phyloP scores from a whole-genome alignment of 164 flowering plant genomes.

The Litsea cubeba region DNA sequence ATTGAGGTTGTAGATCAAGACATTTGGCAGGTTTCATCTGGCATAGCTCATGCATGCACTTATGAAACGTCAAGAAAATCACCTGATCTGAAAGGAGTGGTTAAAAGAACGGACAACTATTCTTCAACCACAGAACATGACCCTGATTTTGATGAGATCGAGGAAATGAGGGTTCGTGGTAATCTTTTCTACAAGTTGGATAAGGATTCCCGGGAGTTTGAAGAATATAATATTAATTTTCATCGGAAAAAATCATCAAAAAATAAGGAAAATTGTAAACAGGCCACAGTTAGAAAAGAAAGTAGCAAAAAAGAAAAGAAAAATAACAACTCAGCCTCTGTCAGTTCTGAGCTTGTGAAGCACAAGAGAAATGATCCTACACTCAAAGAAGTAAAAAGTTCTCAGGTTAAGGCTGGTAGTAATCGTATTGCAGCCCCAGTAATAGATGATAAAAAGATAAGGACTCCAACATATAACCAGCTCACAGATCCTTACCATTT shows the following conservation, averaged over 20 bases:
- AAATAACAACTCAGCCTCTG: constrained; percentile 16
- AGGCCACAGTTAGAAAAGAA: constrained; percentile 17
- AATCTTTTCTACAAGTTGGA: constrained; percentile 73
- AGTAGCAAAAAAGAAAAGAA: constrained; percentile 24
- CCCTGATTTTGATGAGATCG: constrained; percentile 66
- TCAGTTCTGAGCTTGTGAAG: constrained; percentile 13
- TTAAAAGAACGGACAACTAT: constrained; percentile 15
- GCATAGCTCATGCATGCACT: constrained; percentile 48
- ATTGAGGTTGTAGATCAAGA: constrained; percentile 66
- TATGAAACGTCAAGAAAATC: constrained; percentile 1
- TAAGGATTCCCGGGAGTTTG: constrained; percentile 67
- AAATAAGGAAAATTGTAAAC: constrained; percentile 17
- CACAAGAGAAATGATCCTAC: constrained; percentile 6
- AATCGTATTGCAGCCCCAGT: neutral
- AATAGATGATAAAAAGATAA: constrained; percentile 30
- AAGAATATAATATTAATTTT: constrained; percentile 64
- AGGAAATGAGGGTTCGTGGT: constrained; percentile 75
- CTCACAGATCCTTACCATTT: constrained; percentile 81
- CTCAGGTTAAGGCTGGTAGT: neutral
- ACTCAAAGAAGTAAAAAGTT: neutral
- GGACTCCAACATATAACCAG: constrained; percentile 71
- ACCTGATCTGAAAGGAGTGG: constrained; percentile 10
- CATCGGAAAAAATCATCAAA: constrained; percentile 42
- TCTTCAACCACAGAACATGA: constrained; percentile 14
- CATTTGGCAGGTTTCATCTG: constrained; percentile 62